phyloP scores from a whole-genome alignment of 2,329 filamentous ascomycete species.

The Cytospora leucostoma region DNA sequence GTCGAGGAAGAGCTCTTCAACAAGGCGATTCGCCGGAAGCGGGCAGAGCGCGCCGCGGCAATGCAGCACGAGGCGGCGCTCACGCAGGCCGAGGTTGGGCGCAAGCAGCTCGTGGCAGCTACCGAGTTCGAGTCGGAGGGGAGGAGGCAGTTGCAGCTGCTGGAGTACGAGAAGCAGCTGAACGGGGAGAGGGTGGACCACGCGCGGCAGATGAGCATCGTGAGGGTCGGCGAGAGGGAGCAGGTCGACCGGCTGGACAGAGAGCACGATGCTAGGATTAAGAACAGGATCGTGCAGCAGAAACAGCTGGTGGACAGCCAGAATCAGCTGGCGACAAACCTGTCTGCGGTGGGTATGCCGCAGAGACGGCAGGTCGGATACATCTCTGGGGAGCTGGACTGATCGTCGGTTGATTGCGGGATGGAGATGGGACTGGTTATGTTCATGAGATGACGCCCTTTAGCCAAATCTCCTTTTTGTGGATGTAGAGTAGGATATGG shows the following conservation, averaged over 20 bases:
- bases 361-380: conserved; percentile 57
- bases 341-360: conserved; percentile 38
- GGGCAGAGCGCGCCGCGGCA: conserved; percentile 39
- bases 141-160: conserved; percentile 44
- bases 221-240: conserved; percentile 53
- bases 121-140: conserved; percentile 50
- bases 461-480: conserved; percentile 8
- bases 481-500: conserved; percentile 2
- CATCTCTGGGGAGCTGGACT: conserved; percentile 54
- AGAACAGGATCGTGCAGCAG: conserved; percentile 51
- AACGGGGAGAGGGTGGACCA: conserved; percentile 50
- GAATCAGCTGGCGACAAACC: conserved; percentile 40
- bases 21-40: conserved; percentile 40
- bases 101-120: conserved; percentile 47
- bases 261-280: conserved; percentile 48
- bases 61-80: conserved; percentile 51
- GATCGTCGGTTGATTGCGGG: conserved; percentile 13
- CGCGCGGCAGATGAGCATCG: conserved; percentile 51
- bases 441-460: background rate
- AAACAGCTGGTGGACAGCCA: conserved; percentile 52
- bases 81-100: conserved; percentile 48
- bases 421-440: conserved; percentile 2
- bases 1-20: conserved; percentile 49
- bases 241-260: conserved; percentile 52
- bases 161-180: conserved; percentile 52